Evolutionary conservation across 192 early-diverging fungal species (phyloP), one percentile per base, ranked within the genome.

Genomic region (Chytriomyces confervae): DNA sequence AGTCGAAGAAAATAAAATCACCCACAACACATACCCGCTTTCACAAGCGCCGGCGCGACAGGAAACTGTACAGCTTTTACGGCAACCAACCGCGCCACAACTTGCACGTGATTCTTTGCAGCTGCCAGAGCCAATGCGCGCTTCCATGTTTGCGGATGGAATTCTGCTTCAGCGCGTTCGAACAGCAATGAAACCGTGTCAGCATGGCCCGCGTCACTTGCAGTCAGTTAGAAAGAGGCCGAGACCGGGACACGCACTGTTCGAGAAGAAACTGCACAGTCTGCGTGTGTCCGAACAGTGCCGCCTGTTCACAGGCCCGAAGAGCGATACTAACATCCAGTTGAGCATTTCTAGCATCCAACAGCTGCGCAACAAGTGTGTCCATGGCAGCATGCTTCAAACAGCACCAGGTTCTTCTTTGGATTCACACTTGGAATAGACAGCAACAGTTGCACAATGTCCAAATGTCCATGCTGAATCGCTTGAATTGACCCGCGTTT

Each of bases 311-410:
- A 2, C 20, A 7, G 60, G 60, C 46, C 7, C 72, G 72, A 47
- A 27, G 7, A 9, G 62, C 60, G 9, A 62, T 36, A n/a, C 18
- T 2, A 0, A 43, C 27, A 11, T 63, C 61, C 44, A 62, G 4
- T 46, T 61, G 61, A 18, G 62, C 60, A 44, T 74, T 74, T 43
- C 61, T 3, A 16, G 61, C 24, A 9, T 60, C 62, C 11, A 74
- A 44, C 44, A 61, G 36, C 18, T 63, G 72, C 11, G 62, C 29
- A 6, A 74, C 61, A 27, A 60, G 62, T 10, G 62, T 11, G 16
- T 5, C 23, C 23, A 63, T 20, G 44, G 50, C 27, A 74, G 60
- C 72, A 74, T 7, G 72, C 72, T 74, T 74, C 72, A 62, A 62
- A 74, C 16, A 74, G 36, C 2, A 60, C 60, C 61, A 74, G n/a